Percentiles rank a stretch among this genome's conserved stretches.
These are phyloP conservation scores for Monosporascus ibericus DNA, from an alignment of 2,329 filamentous ascomycete species.

Conservation along the genomic window DNA sequence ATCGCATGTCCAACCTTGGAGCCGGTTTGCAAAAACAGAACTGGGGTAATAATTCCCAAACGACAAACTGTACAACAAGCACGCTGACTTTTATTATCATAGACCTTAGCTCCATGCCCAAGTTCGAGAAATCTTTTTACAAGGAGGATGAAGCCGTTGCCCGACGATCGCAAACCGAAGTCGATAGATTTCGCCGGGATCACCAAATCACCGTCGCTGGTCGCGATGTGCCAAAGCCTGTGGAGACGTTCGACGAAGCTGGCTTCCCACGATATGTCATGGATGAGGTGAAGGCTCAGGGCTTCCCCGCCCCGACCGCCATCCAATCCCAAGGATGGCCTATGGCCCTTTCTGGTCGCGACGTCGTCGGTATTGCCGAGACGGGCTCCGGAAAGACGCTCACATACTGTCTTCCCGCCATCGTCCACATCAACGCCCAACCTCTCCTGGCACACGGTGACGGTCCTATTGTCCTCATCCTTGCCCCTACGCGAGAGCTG, in stretches of 20 bases:
- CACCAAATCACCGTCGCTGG: conserved; percentile 82
- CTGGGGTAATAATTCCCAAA: conserved; percentile 59
- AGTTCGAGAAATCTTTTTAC: conserved; percentile 99
- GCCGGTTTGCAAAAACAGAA: conserved; percentile 79
- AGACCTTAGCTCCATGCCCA: conserved; percentile 77
- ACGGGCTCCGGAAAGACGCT: conserved; percentile 99
- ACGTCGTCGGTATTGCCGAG: conserved; percentile 98
- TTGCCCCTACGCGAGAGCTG: conserved; percentile 94
- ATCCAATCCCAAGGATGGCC: conserved; percentile 99
- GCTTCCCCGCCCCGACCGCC: conserved; percentile 86
- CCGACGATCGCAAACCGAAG: conserved; percentile 67
- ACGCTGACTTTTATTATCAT: conserved; percentile 21
- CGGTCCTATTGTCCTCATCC: conserved; percentile 91
- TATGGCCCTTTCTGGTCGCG: conserved; percentile 95
- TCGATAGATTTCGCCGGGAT: conserved; percentile 81
- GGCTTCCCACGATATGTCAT: conserved; percentile 96
- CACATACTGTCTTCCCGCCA: conserved; percentile 94
- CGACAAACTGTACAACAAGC: conserved; percentile 11
- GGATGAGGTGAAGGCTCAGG: conserved; percentile 97
- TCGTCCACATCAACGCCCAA: conserved; percentile 99
- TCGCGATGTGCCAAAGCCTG: conserved; percentile 78
- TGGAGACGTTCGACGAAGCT: conserved; percentile 96
- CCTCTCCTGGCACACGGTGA: conserved; percentile 92
- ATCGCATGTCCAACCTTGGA: conserved; percentile 91
- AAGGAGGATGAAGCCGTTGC: conserved; percentile 83